Base-by-base conservation (phyloP, 1,139 yeast genomes). In the Lipomyces yarrowii region DNA sequence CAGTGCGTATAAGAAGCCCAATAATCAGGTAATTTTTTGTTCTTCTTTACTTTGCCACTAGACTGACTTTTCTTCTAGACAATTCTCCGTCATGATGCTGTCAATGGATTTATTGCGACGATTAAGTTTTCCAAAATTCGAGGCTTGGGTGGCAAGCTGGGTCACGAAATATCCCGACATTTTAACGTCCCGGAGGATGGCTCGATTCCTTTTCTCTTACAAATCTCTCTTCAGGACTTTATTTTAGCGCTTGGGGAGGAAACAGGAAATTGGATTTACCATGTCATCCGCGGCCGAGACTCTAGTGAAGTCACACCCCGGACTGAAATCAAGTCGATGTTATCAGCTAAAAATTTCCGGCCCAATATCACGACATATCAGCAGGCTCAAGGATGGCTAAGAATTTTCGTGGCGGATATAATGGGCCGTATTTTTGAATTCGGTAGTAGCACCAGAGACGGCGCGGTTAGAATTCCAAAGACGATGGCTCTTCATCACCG, bases 121-220 rank as follows among this genome's bases (percentile, higher is more conserved):
- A 88, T 89, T 74, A 86, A 87, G 67, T 75, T 94, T 26, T 84
- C 85, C 0, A 97, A 93, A 72, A 84, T 93, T 66, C 89, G 96
- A 82, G 93, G 97, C 0, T 80, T 93, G 82, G 99, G 99, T 3
- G 99, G 99, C 1, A 91, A 90, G 72, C 79, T 84, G 6, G 99
- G 99, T 0, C 87, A 87, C 10, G 78, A 79, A n/a, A 79, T 92
- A 0, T 72, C 83, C 32, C 46, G 52, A 15, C 54, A 48, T n/a
- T 56, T 80, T 3, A 70, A 73, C 0, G 66, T 78, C 1, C 78
- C 79, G 0, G 75, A 74, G 15, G 71, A 70, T 5, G 74, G 71
- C 0, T 72, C 78, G 4, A 72, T 78, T 11, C 65, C 70, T 48
- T 67, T 67, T 46, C 62, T 78, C 11, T 72, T 72, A 8, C 67